phyloP scores from a whole-genome alignment of 2,329 filamentous ascomycete species.

The Pyrenophora seminiperda region DNA sequence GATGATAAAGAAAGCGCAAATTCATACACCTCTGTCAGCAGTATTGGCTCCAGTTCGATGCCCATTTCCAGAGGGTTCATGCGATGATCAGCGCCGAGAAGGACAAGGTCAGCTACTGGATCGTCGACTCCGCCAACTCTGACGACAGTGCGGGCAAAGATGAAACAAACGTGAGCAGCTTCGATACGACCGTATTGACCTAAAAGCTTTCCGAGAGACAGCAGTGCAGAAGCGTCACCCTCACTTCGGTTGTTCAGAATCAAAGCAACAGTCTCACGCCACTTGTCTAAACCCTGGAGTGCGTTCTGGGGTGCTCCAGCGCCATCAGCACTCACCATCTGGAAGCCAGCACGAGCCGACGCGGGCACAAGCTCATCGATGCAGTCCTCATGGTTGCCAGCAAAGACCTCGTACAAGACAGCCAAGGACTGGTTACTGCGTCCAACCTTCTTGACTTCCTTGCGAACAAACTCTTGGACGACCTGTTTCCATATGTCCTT shows the following conservation, averaged over 20 bases:
- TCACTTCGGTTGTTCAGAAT: constrained; percentile 85
- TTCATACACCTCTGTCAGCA: constrained; percentile 96
- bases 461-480: constrained; percentile 90
- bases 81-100: constrained; percentile 83
- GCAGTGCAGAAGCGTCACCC: constrained; percentile 77
- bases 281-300: constrained; percentile 85
- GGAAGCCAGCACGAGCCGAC: constrained; percentile 88
- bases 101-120: constrained; percentile 74
- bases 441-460: constrained; percentile 84
- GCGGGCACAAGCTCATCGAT: constrained; percentile 94
- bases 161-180: constrained; percentile 90
- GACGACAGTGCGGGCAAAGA: constrained; percentile 75
- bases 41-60: constrained; percentile 81
- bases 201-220: constrained; percentile 80
- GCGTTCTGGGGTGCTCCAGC: constrained; percentile 70
- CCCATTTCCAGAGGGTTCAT: constrained; percentile 72
- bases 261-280: constrained; percentile 86
- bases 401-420: constrained; percentile 90
- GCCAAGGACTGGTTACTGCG: constrained; percentile 85
- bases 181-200: constrained; percentile 85
- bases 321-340: constrained; percentile 76
- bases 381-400: constrained; percentile 91
- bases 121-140: constrained; percentile 86
- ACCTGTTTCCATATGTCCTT: constrained; percentile 84
- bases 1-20: constrained; percentile 78